Evolutionary conservation across 2,329 filamentous ascomycete species (phyloP).

Genomic region (Penicillium sp.): DNA sequence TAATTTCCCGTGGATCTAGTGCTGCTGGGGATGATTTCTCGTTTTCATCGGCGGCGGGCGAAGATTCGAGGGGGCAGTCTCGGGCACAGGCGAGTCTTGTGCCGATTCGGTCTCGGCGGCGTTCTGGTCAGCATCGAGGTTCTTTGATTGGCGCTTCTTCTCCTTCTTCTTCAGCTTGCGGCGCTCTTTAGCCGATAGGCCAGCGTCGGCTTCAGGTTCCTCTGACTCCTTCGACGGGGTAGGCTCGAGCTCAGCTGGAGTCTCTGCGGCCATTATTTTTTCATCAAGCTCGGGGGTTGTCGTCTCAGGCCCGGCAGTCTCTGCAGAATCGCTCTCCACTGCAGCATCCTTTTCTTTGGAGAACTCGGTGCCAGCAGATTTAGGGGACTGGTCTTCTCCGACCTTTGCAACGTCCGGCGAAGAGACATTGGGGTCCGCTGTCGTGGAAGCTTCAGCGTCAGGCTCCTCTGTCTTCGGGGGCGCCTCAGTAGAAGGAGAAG

Average conservation of each 20-base stretch:
- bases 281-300: slow-evolving; percentile 2
- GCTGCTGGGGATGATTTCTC: background rate
- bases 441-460: slow-evolving; percentile 1
- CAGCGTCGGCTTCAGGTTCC: slow-evolving; percentile 22
- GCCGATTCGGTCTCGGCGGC: slow-evolving; percentile 15
- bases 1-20: slow-evolving; percentile 17
- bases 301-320: slow-evolving; percentile 13
- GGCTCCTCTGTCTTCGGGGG: slow-evolving; percentile 3
- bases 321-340: slow-evolving; percentile 13
- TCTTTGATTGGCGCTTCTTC: slow-evolving; percentile 35
- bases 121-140: slow-evolving; percentile 16
- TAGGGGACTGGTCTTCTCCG: background rate
- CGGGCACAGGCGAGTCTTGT: slow-evolving; percentile 1
- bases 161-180: slow-evolving; percentile 50
- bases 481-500: slow-evolving; percentile 4
- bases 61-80: slow-evolving; percentile 1
- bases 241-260: slow-evolving; percentile 2
- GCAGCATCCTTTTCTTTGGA: slow-evolving; percentile 10
- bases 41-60: background rate
- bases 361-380: background rate
- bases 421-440: background rate
- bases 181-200: slow-evolving; percentile 36
- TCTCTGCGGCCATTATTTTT: background rate
- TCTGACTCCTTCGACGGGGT: slow-evolving; percentile 3
- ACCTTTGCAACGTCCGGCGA: background rate